Conservation (phyloP, 139 green algal genomes). For the Closterium sp. region DNA sequence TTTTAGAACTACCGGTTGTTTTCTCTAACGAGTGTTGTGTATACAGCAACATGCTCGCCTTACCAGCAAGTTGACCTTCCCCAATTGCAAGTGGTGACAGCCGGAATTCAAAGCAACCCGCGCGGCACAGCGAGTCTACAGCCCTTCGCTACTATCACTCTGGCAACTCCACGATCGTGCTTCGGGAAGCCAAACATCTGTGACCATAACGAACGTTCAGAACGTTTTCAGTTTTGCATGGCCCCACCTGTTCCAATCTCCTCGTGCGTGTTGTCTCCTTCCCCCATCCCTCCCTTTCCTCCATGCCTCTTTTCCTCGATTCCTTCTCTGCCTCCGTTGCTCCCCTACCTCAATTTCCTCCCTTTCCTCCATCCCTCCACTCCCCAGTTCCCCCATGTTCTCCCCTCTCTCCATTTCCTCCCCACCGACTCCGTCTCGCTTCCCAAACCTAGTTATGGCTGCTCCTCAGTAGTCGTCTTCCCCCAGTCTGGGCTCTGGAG, state of each 20-base stretch:
- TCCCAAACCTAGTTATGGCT: neutral
- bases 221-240: neutral
- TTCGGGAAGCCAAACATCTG: neutral
- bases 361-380: neutral
- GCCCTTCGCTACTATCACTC: neutral
- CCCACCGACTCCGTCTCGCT: neutral
- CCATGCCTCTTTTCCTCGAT: neutral
- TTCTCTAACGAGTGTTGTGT: too few species aligned
- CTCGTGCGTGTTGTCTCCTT: neutral
- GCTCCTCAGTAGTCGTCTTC: neutral
- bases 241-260: too few species aligned
- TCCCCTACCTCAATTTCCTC: neutral
- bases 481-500: neutral
- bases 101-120: neutral
- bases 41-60: too few species aligned
- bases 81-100: neutral
- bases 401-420: neutral
- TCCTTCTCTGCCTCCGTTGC: neutral
- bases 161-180: neutral
- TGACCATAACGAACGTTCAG: too few species aligned
- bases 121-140: neutral
- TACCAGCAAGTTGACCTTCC: too few species aligned
- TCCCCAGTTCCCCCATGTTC: neutral
- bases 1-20: too few species aligned
- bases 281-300: too few species aligned